Conservation (phyloP, 2,329 filamentous ascomycete genomes). For the Trichophyton equinum region DNA sequence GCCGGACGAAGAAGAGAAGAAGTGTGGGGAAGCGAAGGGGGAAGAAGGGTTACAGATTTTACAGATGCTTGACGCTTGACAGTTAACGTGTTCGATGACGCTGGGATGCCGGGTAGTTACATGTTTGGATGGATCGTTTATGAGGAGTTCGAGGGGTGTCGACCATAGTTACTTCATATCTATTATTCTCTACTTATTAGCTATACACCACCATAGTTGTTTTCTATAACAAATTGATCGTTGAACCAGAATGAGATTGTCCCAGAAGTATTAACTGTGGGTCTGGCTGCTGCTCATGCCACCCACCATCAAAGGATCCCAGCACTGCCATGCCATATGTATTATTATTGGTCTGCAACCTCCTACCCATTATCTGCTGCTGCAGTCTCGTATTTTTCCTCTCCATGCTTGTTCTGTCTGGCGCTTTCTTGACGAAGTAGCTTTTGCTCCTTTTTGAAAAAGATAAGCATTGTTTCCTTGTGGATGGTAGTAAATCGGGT, state of each 20-base stretch:
- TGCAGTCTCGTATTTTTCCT: neutral
- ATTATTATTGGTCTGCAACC: neutral
- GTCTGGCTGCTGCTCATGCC: neutral
- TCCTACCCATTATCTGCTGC: neutral
- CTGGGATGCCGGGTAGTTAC: neutral
- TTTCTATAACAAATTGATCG: too few relatives aligned
- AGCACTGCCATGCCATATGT: neutral
- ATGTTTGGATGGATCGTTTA: neutral
- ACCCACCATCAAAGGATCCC: neutral
- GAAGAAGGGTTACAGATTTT: neutral
- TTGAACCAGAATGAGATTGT: neutral
- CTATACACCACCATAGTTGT: too few relatives aligned
- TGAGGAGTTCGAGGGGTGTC: slow-evolving; percentile 1
- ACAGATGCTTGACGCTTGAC: neutral
- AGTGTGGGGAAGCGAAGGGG: neutral
- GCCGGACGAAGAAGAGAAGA: neutral
- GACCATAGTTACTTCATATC: too few relatives aligned
- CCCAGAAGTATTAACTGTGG: slow-evolving; percentile 1
- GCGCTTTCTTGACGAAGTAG: too few relatives aligned
- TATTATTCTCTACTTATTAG: too few relatives aligned
- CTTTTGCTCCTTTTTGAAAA: neutral
- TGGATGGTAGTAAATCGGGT: neutral
- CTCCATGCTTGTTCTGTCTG: neutral
- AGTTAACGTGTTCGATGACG: slow-evolving; percentile 1
- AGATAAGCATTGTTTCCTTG: neutral